phyloP scores from a whole-genome alignment of 352 stramenopile species.

The Globisporangium nagaii region DNA sequence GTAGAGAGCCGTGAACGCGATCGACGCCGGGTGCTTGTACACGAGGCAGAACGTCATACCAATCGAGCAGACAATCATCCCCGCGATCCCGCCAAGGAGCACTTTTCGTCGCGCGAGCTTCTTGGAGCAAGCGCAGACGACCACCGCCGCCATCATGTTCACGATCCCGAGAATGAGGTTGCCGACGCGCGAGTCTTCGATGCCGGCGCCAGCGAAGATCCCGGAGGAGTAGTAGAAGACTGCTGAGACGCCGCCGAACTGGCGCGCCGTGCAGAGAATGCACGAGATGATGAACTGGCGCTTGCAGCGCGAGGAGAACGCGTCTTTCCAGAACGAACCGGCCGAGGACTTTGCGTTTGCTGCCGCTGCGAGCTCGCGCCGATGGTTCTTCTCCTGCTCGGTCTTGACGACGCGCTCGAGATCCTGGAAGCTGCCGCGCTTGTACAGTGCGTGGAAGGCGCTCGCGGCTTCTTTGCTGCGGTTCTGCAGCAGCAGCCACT shows the following conservation, averaged over 20 bases:
- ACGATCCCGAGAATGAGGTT: conserved; percentile 26
- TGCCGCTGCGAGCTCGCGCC: conserved; percentile 14
- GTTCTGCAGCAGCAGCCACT: conserved; percentile 28
- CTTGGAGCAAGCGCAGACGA: conserved; percentile 24
- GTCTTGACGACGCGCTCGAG: conserved; percentile 23
- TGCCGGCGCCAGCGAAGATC: conserved; percentile 31
- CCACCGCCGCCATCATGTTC: conserved; percentile 20
- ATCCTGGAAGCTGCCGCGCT: conserved; percentile 21
- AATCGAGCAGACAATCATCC: conserved; percentile 28
- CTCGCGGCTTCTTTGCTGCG: conserved; percentile 16
- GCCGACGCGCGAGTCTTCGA: conserved; percentile 27
- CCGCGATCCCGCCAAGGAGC: conserved; percentile 23
- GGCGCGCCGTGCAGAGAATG: conserved; percentile 26
- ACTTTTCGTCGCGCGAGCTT: conserved; percentile 21
- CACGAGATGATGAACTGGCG: conserved; percentile 30
- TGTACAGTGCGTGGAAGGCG: conserved; percentile 29
- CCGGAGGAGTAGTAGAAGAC: conserved; percentile 43
- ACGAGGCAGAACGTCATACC: conserved; percentile 29
- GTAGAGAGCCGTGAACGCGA: conserved; percentile 26
- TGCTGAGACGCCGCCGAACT: conserved; percentile 30
- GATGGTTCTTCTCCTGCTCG: conserved; percentile 18
- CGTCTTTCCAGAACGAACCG: conserved; percentile 19
- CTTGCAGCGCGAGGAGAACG: conserved; percentile 22
- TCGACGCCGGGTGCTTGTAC: conserved; percentile 15
- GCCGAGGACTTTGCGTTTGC: neutral